phyloP scores from a whole-genome alignment of 805 yeast species.

The Starmerella floricola region DNA sequence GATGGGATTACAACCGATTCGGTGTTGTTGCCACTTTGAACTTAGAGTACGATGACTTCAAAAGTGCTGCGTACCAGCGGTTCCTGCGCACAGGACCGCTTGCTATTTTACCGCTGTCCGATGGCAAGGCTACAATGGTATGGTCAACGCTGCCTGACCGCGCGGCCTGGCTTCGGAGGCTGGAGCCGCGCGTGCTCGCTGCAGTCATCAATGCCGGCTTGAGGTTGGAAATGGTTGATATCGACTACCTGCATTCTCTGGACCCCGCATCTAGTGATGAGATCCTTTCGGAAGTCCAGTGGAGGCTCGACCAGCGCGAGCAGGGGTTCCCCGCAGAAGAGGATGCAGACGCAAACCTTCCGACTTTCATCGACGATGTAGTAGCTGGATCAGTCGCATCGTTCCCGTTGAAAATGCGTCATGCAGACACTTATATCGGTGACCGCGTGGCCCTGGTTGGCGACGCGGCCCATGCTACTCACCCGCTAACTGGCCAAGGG shows the following conservation, averaged over 20 bases:
- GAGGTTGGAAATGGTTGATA: slow-evolving; percentile 63
- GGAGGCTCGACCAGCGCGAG: slow-evolving; percentile 46
- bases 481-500: slow-evolving; percentile 97
- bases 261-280: slow-evolving; percentile 30
- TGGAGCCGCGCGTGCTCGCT: slow-evolving; percentile 51
- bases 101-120: slow-evolving; percentile 82
- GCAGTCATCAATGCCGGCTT: slow-evolving; percentile 75
- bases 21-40: slow-evolving; percentile 89
- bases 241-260: slow-evolving; percentile 51
- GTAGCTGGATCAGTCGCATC: slow-evolving; percentile 60
- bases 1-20: slow-evolving; percentile 80
- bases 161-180: slow-evolving; percentile 47
- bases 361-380: slow-evolving; percentile 52
- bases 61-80: slow-evolving; percentile 82
- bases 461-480: slow-evolving; percentile 96
- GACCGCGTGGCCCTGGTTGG: slow-evolving; percentile 89
- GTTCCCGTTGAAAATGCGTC: slow-evolving; percentile 79
- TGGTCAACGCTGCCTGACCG: slow-evolving; percentile 81
- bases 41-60: slow-evolving; percentile 57
- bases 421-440: slow-evolving; percentile 77
- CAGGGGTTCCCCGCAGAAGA: slow-evolving; percentile 45
- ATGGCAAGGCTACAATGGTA: slow-evolving; percentile 75
- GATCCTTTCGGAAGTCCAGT: slow-evolving; percentile 54
- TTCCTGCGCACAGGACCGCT: slow-evolving; percentile 86
- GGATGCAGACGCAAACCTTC: slow-evolving; percentile 46